phyloP scores from a whole-genome alignment of 345 rosid species.

The Iberis pinnata region DNA sequence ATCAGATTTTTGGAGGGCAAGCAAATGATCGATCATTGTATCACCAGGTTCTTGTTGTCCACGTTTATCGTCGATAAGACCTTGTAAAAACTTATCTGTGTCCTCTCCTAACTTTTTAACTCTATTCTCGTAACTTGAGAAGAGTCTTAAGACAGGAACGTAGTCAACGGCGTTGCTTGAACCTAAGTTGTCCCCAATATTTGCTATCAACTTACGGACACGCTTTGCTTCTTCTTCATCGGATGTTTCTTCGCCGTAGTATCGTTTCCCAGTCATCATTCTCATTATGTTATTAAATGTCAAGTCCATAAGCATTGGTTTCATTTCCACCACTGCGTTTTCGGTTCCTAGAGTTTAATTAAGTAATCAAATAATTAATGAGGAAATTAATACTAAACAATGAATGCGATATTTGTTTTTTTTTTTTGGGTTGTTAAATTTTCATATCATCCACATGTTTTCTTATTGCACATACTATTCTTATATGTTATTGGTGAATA shows the following conservation, averaged over 20 bases:
- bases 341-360: constrained; percentile 2
- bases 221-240: constrained; percentile 29
- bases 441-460: neutral
- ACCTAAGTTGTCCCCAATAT: constrained; percentile 18
- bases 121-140: constrained; percentile 29
- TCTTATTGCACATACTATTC: neutral
- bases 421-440: neutral
- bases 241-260: constrained; percentile 27
- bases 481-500: neutral
- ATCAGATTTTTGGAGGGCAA: constrained; percentile 41
- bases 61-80: constrained; percentile 43
- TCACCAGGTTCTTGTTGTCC: constrained; percentile 22
- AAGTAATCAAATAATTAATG: too few relatives aligned
- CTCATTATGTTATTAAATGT: constrained; percentile 40
- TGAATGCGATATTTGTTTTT: too few relatives aligned
- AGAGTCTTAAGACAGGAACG: constrained; percentile 32
- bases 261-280: constrained; percentile 37
- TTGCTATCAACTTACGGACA: constrained; percentile 25
- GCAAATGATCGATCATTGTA: constrained; percentile 59
- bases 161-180: constrained; percentile 29
- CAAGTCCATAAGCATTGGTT: constrained; percentile 29
- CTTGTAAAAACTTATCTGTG: constrained; percentile 32
- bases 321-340: constrained; percentile 23
- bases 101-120: constrained; percentile 19
- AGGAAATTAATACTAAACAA: too few relatives aligned